phyloP scores from a whole-genome alignment of 139 green algal genomes.

The Astrephomene gubernaculifera region DNA sequence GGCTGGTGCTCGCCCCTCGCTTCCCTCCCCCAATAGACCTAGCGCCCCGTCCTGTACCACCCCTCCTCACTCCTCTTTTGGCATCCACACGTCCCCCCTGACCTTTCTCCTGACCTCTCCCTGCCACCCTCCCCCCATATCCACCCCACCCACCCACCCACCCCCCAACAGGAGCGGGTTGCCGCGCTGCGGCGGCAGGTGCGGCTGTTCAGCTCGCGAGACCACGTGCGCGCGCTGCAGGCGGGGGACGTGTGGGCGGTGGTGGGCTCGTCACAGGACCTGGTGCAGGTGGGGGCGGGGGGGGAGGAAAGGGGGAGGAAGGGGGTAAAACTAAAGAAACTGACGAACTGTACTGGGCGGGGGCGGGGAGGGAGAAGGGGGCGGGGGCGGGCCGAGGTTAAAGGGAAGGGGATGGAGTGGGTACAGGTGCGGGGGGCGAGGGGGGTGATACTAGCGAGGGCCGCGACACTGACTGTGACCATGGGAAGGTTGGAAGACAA shows the following conservation, averaged over 20 bases:
- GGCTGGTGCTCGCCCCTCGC: too few species aligned
- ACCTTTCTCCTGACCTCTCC: too few species aligned
- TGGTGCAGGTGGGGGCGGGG: slow-evolving; percentile 30
- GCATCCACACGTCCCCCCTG: too few species aligned
- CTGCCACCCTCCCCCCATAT: background rate
- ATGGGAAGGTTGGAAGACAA: too few species aligned
- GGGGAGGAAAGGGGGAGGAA: background rate
- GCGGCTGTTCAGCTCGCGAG: slow-evolving; percentile 72
- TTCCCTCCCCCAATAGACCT: too few species aligned
- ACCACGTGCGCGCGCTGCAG: slow-evolving; percentile 75
- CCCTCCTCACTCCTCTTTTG: too few species aligned
- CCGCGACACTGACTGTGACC: too few species aligned
- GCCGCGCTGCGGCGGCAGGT: slow-evolving; percentile 60
- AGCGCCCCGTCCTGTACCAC: too few species aligned
- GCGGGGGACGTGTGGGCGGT: slow-evolving; percentile 80
- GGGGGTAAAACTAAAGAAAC: too few species aligned
- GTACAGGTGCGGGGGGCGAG: background rate
- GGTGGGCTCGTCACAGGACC: slow-evolving; percentile 72
- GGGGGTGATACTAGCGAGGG: background rate
- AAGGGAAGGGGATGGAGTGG: background rate
- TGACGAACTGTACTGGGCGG: too few species aligned
- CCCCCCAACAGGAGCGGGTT: slow-evolving; percentile 20
- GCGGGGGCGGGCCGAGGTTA: background rate
- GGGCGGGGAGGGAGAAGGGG: background rate
- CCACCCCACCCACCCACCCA: background rate